phyloP scores from a whole-genome alignment of 257 asterid genomes.

The Buddleja alternifolia region DNA sequence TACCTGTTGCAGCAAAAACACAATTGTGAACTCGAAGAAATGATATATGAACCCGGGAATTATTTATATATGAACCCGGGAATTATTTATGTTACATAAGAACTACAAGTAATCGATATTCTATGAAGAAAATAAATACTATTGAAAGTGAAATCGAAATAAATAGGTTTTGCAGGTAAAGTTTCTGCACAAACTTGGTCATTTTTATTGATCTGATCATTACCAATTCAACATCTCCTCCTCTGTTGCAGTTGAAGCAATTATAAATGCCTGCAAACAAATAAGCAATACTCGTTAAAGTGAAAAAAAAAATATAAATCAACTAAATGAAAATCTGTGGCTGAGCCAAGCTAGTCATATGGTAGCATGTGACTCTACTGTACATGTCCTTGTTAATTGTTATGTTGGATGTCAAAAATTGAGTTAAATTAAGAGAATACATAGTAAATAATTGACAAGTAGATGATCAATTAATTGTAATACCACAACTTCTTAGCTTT shows the following conservation, averaged over 20 bases:
- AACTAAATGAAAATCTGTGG: background rate
- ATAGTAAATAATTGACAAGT: background rate
- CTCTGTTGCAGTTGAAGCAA: slow-evolving; percentile 97
- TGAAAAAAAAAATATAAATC: slow-evolving; percentile 13
- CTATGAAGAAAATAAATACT: background rate
- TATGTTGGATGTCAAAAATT: background rate
- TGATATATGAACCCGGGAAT: background rate
- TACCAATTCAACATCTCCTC: slow-evolving; percentile 98
- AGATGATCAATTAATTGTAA: background rate
- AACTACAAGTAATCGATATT: slow-evolving; percentile 8
- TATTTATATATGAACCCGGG: background rate
- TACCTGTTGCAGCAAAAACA: slow-evolving; percentile 64
- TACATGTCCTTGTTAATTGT: background rate
- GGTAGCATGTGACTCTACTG: background rate
- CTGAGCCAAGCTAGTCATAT: background rate
- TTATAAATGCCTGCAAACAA: slow-evolving; percentile 81
- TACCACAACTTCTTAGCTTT: background rate
- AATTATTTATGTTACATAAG: background rate
- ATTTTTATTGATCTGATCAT: slow-evolving; percentile 1
- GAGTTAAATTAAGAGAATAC: background rate
- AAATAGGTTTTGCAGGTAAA: background rate
- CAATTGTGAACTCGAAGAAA: background rate
- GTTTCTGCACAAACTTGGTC: slow-evolving; percentile 6
- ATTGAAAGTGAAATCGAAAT: background rate
- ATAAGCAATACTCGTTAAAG: slow-evolving; percentile 25